phyloP scores from a whole-genome alignment of 306 rosid species.

The Abrus precatorius region DNA sequence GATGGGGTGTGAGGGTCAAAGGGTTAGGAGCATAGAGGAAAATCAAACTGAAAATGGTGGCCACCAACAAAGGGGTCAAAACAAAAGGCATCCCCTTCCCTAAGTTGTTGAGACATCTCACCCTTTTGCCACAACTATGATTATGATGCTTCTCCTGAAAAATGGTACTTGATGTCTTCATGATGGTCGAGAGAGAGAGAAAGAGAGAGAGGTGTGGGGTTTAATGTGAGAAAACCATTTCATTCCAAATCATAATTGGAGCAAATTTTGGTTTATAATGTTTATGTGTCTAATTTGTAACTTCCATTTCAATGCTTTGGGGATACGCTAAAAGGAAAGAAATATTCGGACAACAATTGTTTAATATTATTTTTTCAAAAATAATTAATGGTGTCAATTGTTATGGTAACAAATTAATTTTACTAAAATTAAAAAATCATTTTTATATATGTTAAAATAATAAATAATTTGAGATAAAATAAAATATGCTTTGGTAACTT shows the following conservation, averaged over 20 bases:
- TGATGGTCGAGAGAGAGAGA: slow-evolving; percentile 38
- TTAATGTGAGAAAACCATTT: slow-evolving; percentile 35
- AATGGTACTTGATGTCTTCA: slow-evolving; percentile 50
- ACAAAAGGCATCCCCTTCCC: slow-evolving; percentile 56
- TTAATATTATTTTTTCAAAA: background rate
- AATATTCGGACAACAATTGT: background rate
- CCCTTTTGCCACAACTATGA: slow-evolving; percentile 50
- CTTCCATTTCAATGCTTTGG: slow-evolving; percentile 18
- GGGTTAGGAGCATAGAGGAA: slow-evolving; percentile 62
- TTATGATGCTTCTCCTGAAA: slow-evolving; percentile 46
- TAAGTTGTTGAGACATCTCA: slow-evolving; percentile 50
- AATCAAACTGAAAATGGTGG: slow-evolving; percentile 60
- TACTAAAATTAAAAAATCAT: too few relatives aligned
- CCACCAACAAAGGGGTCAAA: slow-evolving; percentile 55
- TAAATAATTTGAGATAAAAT: too few relatives aligned
- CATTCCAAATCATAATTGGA: slow-evolving; percentile 32
- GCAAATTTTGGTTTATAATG: background rate
- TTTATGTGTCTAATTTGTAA: background rate
- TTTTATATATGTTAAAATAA: too few relatives aligned
- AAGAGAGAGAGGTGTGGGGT: background rate
- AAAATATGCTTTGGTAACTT: too few relatives aligned
- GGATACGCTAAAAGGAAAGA: background rate
- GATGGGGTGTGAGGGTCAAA: slow-evolving; percentile 44
- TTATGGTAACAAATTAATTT: too few relatives aligned
- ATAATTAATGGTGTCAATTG: too few relatives aligned